Base-by-base conservation (phyloP, 129 eudicot genomes). In the Centrapalus pauciflorus region DNA sequence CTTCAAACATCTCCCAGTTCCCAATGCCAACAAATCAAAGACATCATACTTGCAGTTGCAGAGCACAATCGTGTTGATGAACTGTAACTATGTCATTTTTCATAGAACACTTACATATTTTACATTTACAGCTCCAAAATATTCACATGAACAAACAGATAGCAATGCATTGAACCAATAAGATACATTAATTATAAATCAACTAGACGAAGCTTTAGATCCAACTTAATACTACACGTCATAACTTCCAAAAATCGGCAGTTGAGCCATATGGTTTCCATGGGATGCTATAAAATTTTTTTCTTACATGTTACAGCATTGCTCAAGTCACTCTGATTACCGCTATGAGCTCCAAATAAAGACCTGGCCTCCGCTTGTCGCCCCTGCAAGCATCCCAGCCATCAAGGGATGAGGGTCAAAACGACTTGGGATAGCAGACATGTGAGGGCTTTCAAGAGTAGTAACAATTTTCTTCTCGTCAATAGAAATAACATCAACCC, bases 321-420 rank as follows among this genome's bases (percentile, higher is more conserved):
- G 12, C 20, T 17, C 16, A 35, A 17, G 29, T 43, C 55, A 57
- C 64, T 26, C 11, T 13, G 51, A n/a, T 59, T 38, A 37, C 32
- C 9, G 43, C 29, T 58, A 66, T 67, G 74, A 35, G 19, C 76
- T 87, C 98, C 98, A 92, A 7, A 88, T 61, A 77, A 83, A 92
- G 40, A 92, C 83, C 84, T 85, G 95, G 40, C 98, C 96, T 20
- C 91, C 91, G 37, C 76, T 71, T 32, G 98, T 92, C 4, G 95
- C 83, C 19, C 89, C 88, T 7, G 96, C 98, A 67, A 92, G 87
- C 85, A 65, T 75, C 70, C 98, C 98, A 5, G 77, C 60, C 20
- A 69, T 70, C 72, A 61, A 75, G 3, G 90, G 95, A 77, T 92
- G 98, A 40, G 88, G 85, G 77, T 77, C 95, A 70, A 85, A 81